Conservation (phyloP, 2,329 filamentous ascomycete species). For the Fusarium beomiforme region DNA sequence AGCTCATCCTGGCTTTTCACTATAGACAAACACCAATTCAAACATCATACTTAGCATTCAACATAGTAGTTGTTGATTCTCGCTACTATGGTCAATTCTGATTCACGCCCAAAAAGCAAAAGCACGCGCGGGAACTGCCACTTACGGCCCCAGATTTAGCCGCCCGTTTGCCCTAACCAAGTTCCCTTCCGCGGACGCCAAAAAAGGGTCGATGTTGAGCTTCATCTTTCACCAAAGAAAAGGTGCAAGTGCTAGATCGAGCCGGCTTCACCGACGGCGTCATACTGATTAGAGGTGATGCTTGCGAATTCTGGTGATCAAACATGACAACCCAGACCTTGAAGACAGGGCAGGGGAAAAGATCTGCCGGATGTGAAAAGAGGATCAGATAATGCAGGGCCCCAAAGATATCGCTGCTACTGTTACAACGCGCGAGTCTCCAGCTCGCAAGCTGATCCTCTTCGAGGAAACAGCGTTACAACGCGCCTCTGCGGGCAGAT, state of each 20-base stretch:
- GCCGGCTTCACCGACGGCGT: not conserved
- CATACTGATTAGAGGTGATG: conserved; percentile 1
- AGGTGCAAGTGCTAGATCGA: not conserved
- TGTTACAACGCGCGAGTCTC: conserved; percentile 9
- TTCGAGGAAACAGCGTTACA: conserved; percentile 12
- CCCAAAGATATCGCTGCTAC: conserved; percentile 1
- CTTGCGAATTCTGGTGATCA: conserved; percentile 26
- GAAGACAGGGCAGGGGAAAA: not conserved
- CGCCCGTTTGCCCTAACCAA: conserved; percentile 22
- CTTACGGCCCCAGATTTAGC: conserved; percentile 33
- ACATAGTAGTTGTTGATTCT: conserved; percentile 3
- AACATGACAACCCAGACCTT: not conserved
- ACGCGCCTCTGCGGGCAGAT: conserved; percentile 7
- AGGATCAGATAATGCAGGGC: conserved; percentile 13
- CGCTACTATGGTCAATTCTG: not conserved
- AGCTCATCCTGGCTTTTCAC: not conserved
- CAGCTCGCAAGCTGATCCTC: conserved; percentile 25
- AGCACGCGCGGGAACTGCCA: conserved; percentile 16
- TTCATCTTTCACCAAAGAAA: not conserved
- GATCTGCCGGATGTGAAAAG: conserved; percentile 8
- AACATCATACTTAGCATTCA: not conserved
- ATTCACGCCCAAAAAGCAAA: conserved; percentile 26
- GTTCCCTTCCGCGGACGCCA: conserved; percentile 9
- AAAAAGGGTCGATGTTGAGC: not conserved
- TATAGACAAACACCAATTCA: not conserved